phyloP scores from a whole-genome alignment of 331 rosid species.

The Prunus yedoensis region DNA sequence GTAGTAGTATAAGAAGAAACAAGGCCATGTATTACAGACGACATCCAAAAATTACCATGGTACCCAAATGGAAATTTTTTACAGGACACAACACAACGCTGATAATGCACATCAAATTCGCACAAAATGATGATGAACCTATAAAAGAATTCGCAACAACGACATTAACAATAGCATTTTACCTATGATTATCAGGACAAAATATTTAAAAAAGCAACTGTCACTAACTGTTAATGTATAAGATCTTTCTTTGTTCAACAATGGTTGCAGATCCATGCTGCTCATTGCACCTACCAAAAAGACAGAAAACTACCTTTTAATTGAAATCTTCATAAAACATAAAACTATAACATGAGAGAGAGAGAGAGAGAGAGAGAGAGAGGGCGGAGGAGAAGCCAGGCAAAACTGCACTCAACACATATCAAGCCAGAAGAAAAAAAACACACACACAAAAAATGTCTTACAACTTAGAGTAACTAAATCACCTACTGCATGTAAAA shows the following conservation, averaged over 20 bases:
- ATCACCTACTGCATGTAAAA: background rate
- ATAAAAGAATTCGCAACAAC: slow-evolving; percentile 1
- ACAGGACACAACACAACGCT: background rate
- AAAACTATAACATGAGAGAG: background rate
- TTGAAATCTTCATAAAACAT: background rate
- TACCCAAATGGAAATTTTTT: background rate
- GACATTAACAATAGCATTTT: background rate
- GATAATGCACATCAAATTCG: slow-evolving; percentile 11
- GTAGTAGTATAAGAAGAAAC: background rate
- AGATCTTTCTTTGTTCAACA: slow-evolving; percentile 14
- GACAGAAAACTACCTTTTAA: slow-evolving; percentile 1
- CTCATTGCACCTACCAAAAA: slow-evolving; percentile 11
- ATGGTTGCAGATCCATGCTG: slow-evolving; percentile 18
- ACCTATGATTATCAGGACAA: slow-evolving; percentile 7
- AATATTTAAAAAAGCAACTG: background rate
- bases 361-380: background rate
- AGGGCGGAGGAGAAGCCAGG: no score
- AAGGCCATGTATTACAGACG: slow-evolving; percentile 8
- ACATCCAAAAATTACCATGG: slow-evolving; percentile 15
- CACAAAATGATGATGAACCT: slow-evolving; percentile 4
- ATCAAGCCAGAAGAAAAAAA: background rate
- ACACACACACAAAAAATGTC: background rate
- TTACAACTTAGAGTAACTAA: background rate
- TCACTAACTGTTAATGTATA: slow-evolving; percentile 20
- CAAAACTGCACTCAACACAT: background rate